Evolutionary conservation across 768 basidiomycete species (phyloP), one percentile per base, ranked within the genome.

Genomic region (Xerocomellus amylosporus): DNA sequence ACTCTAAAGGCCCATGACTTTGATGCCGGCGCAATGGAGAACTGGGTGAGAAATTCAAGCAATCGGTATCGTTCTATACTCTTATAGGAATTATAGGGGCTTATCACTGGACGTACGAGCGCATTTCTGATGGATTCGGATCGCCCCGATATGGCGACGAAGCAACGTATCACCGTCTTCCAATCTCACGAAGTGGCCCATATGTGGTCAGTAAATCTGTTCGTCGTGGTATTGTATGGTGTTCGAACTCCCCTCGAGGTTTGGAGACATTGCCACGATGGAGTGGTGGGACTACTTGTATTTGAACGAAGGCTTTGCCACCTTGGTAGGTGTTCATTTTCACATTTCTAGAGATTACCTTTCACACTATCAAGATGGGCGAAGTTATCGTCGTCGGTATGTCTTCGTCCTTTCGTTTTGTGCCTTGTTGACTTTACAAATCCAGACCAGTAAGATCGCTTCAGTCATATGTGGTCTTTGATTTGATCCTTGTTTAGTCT

Each of bases 221-320:
- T 46, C 7, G 22, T 13, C 12, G 8, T 46, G 3, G 12, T 19
- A 19, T 36, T 36, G 33, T 7, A 34, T 31, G 22, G 28, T 42
- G n/a, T 17, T 50, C 28, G 58, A 77, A 20, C 43, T 19, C 20
- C 30, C 22, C 19, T 60, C 39, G 14, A 62, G 90, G 91, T 96
- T 95, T 62, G 94, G 93, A 24, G 87, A 96, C 67, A 88, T 97
- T 62, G 88, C 90, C 7, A 96, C 93, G 0, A 94, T 95, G 93
- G 83, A 83, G 63, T 93, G 91, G 90, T 93, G 90, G 90, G 84
- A 89, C 57, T 86, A 89, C 68, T 77, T 92, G 45, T 90, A 89
- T 70, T 72, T 90, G 53, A 90, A 89, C 58, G 88, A 90, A 84
- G 88, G 91, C n/a, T 92, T 93, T 68, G 90, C 91, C 5, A 92